Base-by-base conservation (phyloP, 129 eudicot genomes). In the Flaveria brownii region DNA sequence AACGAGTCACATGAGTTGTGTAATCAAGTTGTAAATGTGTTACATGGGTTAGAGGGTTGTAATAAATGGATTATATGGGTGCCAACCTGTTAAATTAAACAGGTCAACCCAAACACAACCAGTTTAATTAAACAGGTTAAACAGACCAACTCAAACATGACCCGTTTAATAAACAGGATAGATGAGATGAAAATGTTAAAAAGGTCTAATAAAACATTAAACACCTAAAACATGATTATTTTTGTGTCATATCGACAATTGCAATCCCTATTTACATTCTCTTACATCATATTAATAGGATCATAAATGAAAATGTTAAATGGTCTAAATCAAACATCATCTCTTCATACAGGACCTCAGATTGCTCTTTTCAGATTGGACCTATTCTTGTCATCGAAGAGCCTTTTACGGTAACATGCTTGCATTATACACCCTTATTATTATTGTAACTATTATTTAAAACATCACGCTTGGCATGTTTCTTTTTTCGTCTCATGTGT, bases 371-470 rank as follows among this genome's bases (percentile, higher is more conserved):
- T 63, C 92, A 85, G 72, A 85, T 95, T 23, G 99, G 99, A 20
- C 96, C 99, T 51, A 83, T 95, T 71, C 90, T 95, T n/a, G 82
- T 95, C 71, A 43, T 89, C 59, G 96, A 95, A 28, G 97, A 95
- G 77, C 97, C 99, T 59, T 95, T 95, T 78, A 91, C 96, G 84
- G 99, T 95, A 86, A 77, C 70, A 20, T 55, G 33, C 66, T 11
- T 51, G 17, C 59, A 20, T 12, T 26, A 20, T 51, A 12, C 43
- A 15, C 64, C 62, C 49, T 47, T 18, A 14, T 30, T 47, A 13
- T 68, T 5, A 11, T n/a, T 30, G 28, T 47, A 13, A 14, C 13
- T 47, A 13, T 68, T 2, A 11, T n/a, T 30, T 63, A 3, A 47
- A 39, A 14, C 65, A 49, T 70, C n/a, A 25, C 62, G 55, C 62